These are phyloP conservation scores for Tubosaeta sp. DNA, from an alignment of 768 basidiomycete genomes.

Conservation along the genomic window DNA sequence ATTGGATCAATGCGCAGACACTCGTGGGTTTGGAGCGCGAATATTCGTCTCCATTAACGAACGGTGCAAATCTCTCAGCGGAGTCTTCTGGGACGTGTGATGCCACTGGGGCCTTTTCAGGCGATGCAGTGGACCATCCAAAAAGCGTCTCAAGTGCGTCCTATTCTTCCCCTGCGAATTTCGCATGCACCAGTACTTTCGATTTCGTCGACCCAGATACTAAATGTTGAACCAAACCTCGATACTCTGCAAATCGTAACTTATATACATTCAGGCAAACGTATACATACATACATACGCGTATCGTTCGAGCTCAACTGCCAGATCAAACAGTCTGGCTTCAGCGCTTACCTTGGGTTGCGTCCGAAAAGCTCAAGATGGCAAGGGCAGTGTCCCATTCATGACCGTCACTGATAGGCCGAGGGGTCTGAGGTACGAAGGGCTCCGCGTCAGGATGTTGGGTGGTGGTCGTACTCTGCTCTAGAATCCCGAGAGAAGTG, in stretches of 20 bases:
- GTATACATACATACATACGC: neutral
- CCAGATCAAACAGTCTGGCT: neutral
- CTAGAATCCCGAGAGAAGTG: slow-evolving; percentile 45
- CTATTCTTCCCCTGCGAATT: too few relatives aligned
- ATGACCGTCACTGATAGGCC: slow-evolving; percentile 13
- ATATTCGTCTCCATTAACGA: too few relatives aligned
- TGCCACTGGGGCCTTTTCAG: too few relatives aligned
- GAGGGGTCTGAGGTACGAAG: slow-evolving; percentile 3
- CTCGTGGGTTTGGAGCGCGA: too few relatives aligned
- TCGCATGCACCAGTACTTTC: too few relatives aligned
- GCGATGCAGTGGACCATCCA: too few relatives aligned
- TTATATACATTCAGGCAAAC: neutral
- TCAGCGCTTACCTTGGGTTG: neutral
- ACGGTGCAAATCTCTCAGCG: too few relatives aligned
- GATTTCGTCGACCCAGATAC: too few relatives aligned
- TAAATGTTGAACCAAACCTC: neutral
- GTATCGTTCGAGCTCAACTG: slow-evolving; percentile 11
- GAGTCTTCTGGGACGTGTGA: too few relatives aligned
- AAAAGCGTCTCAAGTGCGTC: too few relatives aligned
- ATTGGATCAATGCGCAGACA: too few relatives aligned
- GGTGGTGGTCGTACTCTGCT: slow-evolving; percentile 36
- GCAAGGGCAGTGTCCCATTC: slow-evolving; percentile 31
- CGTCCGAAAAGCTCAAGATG: slow-evolving; percentile 18
- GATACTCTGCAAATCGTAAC: neutral
- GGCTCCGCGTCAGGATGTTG: slow-evolving; percentile 13